phyloP scores from a whole-genome alignment of 1,284 basidiomycete species.

The Athelia sp. region DNA sequence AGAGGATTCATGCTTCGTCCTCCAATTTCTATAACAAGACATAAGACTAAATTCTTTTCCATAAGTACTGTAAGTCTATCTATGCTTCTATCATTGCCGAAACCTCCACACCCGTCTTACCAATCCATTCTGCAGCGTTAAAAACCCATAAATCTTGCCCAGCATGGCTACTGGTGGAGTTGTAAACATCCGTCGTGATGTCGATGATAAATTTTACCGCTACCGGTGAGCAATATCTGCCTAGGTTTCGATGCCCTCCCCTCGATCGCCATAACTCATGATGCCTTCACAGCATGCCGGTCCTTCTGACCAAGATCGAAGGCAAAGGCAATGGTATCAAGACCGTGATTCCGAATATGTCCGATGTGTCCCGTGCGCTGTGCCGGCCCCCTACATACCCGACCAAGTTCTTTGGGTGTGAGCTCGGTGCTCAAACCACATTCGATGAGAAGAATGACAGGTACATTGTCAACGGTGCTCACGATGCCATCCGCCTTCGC shows the following conservation, averaged over 20 bases:
- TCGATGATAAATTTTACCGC: conserved; percentile 91
- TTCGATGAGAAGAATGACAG: conserved; percentile 96
- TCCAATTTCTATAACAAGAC: conserved; percentile 64
- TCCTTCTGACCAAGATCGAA: conserved; percentile 95
- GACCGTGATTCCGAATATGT: conserved; percentile 98
- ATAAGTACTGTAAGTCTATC: conserved; percentile 48
- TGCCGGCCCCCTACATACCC: conserved; percentile 94
- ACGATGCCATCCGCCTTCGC: conserved; percentile 88
- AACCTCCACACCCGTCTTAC: not conserved
- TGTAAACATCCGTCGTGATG: conserved; percentile 98
- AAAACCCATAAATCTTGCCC: conserved; percentile 38
- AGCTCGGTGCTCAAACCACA: conserved; percentile 96
- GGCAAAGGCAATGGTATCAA: conserved; percentile 99
- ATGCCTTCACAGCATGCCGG: conserved; percentile 75
- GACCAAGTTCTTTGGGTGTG: conserved; percentile 99
- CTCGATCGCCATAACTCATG: conserved; percentile 6
- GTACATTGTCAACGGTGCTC: conserved; percentile 98
- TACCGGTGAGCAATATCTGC: conserved; percentile 61
- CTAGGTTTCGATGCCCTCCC: not conserved
- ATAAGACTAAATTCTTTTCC: conserved; percentile 56
- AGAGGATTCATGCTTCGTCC: conserved; percentile 90
- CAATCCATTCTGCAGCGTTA: conserved; percentile 43
- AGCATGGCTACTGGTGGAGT: conserved; percentile 86
- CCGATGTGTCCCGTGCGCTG: conserved; percentile 94
- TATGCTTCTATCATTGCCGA: not conserved